Conservation (phyloP, 495 filamentous ascomycete genomes). For the Xylaria sp. region DNA sequence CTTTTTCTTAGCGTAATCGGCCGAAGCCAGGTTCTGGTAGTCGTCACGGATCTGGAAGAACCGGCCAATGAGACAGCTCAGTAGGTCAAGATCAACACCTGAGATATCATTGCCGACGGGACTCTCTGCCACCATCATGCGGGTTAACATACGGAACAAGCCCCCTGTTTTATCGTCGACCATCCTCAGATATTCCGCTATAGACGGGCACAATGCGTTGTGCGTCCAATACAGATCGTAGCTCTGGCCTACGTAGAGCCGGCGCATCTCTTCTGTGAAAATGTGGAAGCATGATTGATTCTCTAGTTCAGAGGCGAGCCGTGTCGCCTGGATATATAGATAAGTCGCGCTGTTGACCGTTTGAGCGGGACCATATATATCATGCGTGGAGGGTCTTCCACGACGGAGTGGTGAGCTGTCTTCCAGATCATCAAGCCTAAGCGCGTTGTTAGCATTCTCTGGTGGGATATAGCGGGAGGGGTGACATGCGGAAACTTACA, state of each 20-base stretch:
- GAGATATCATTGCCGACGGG: constrained; percentile 30
- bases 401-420: constrained; percentile 49
- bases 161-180: constrained; percentile 49
- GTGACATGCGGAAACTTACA: constrained; percentile 16
- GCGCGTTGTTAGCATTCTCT: neutral
- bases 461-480: neutral
- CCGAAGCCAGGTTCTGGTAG: constrained; percentile 44
- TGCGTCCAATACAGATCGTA: constrained; percentile 49
- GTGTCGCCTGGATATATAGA: constrained; percentile 3
- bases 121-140: constrained; percentile 40
- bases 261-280: constrained; percentile 37
- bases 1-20: constrained; percentile 20
- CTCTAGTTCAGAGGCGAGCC: neutral
- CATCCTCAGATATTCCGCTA: constrained; percentile 49
- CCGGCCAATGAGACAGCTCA: constrained; percentile 34
- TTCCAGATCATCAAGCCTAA: constrained; percentile 50
- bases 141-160: constrained; percentile 42
- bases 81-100: constrained; percentile 22
- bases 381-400: constrained; percentile 46
- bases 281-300: constrained; percentile 6
- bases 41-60: constrained; percentile 52
- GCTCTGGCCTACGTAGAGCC: constrained; percentile 43
- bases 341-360: constrained; percentile 63
- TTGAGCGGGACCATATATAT: constrained; percentile 47
- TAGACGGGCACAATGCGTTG: constrained; percentile 37